phyloP scores from a whole-genome alignment of 345 rosid genomes.

The Citrus medica region DNA sequence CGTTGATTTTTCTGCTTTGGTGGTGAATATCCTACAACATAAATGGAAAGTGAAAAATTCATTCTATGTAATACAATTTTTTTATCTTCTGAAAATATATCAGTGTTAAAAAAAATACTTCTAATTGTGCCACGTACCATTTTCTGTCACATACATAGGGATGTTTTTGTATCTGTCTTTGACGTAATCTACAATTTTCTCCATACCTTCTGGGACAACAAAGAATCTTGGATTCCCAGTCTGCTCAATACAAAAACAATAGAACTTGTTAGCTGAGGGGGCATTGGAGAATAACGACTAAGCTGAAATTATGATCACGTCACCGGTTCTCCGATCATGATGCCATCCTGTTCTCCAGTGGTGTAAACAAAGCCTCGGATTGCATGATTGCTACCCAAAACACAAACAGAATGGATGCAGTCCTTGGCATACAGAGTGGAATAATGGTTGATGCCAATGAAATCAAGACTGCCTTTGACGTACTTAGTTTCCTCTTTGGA shows the following conservation, averaged over 20 bases:
- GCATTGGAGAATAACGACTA: neutral
- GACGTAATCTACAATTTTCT: constrained; percentile 31
- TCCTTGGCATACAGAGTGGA: constrained; percentile 41
- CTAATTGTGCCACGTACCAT: constrained; percentile 21
- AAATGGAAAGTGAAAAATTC: neutral
- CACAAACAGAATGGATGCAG: constrained; percentile 41
- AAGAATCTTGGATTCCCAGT: constrained; percentile 29
- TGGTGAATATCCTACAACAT: constrained; percentile 29
- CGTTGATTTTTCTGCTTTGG: constrained; percentile 3
- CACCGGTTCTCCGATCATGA: constrained; percentile 35
- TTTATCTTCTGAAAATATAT: neutral
- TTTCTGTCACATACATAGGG: constrained; percentile 44
- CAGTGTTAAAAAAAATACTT: neutral
- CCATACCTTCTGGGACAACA: constrained; percentile 48
- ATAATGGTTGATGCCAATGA: constrained; percentile 48
- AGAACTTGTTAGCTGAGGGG: neutral
- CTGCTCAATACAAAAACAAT: constrained; percentile 12
- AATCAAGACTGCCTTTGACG: constrained; percentile 43
- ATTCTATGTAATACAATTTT: neutral
- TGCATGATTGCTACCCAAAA: constrained; percentile 24
- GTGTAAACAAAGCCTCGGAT: constrained; percentile 35
- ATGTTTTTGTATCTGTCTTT: constrained; percentile 41
- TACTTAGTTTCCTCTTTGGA: constrained; percentile 21
- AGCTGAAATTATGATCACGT: neutral
- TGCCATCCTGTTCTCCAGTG: constrained; percentile 35